These are phyloP conservation scores for Ambrosia artemisiifolia DNA, from an alignment of 129 eudicot species.

Conservation along the genomic window DNA sequence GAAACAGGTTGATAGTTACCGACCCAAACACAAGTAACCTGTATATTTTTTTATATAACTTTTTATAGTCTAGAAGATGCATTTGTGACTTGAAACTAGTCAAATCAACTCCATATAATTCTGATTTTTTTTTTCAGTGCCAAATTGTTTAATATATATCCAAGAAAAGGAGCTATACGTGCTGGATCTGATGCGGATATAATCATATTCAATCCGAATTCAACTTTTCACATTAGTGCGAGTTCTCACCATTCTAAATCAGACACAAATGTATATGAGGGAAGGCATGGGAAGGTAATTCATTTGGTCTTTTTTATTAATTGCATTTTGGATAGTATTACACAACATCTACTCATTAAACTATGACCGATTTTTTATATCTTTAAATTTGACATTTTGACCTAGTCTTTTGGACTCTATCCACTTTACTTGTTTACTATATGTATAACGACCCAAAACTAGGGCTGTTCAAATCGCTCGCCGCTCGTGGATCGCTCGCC, in stretches of 20 bases:
- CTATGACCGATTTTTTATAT: neutral
- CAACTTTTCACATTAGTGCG: slow-evolving; percentile 81
- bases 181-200: slow-evolving; percentile 98
- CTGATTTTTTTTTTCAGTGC: slow-evolving; percentile 46
- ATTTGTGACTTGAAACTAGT: neutral
- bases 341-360: neutral
- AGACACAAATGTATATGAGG: slow-evolving; percentile 94
- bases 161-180: slow-evolving; percentile 89
- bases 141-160: slow-evolving; percentile 84
- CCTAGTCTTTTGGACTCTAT: neutral
- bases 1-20: neutral
- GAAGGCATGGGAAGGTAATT: slow-evolving; percentile 81
- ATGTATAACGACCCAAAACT: neutral
- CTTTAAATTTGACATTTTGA: neutral
- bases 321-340: neutral
- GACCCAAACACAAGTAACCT: neutral
- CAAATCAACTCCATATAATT: neutral
- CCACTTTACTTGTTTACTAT: neutral
- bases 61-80: slow-evolving; percentile 13
- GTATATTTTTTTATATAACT: slow-evolving; percentile 1
- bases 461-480: no score
- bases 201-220: slow-evolving; percentile 79
- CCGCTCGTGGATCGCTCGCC: no score
- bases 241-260: slow-evolving; percentile 73
- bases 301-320: neutral